Conservation (phyloP, 78 protist genomes). For the Speleostelium caveatum region DNA sequence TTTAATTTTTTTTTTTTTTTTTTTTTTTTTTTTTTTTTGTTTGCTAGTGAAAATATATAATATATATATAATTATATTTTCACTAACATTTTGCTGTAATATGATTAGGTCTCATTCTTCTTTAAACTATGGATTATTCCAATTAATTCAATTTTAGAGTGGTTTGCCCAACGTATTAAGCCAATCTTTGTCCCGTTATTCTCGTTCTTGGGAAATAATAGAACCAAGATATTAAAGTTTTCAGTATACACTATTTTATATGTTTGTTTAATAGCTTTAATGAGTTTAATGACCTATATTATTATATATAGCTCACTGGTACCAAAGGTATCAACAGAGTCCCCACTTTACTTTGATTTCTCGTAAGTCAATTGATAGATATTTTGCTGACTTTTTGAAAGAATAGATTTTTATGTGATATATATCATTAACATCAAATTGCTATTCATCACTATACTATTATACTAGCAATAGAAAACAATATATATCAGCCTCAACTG, state of each 20-base stretch:
- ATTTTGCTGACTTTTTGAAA: not conserved
- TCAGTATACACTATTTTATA: conserved; percentile 34
- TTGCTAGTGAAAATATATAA: not conserved
- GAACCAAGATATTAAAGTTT: conserved; percentile 25
- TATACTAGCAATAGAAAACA: conserved; percentile 1
- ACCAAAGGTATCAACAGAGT: conserved; percentile 55
- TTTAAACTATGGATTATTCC: conserved; percentile 65
- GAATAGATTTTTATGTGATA: not conserved
- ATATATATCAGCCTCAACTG: conserved; percentile 31
- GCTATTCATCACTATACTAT: not conserved
- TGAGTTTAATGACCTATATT: conserved; percentile 1
- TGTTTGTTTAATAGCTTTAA: not conserved
- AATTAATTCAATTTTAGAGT: conserved; percentile 41
- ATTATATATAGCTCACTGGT: conserved; percentile 27
- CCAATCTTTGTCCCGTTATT: conserved; percentile 47
- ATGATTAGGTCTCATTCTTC: conserved; percentile 52
- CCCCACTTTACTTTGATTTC: conserved; percentile 57
- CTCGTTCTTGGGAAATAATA: not conserved
- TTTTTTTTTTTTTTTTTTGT: no score
- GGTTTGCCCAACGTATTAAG: conserved; percentile 12
- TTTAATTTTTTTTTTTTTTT: conserved; percentile 7
- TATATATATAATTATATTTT: not conserved
- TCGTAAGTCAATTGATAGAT: not conserved
- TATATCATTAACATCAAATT: not conserved
- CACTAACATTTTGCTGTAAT: no score